Conservation (phyloP, 371 early-diverging fungal genomes). For the Dichotomocladium elegans region DNA sequence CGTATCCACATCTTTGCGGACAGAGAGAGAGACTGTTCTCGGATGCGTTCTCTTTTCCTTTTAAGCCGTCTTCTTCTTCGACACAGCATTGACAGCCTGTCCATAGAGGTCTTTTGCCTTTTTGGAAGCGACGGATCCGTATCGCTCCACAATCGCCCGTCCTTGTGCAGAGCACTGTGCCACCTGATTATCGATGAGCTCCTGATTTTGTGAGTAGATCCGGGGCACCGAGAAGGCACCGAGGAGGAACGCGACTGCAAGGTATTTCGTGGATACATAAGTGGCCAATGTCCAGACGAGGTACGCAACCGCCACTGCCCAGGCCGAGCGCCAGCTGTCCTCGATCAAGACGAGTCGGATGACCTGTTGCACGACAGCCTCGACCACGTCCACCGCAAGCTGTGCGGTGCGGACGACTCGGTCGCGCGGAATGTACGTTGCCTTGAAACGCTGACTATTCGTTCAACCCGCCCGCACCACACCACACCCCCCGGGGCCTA, state of each 20-base stretch:
- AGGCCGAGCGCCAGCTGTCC: constrained; percentile 46
- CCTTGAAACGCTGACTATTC: neutral
- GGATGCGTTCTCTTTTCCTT: too few relatives aligned
- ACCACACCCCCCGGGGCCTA: too few relatives aligned
- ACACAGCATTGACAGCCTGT: constrained; percentile 12
- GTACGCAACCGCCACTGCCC: constrained; percentile 45
- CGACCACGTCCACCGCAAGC: constrained; percentile 43
- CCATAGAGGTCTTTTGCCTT: constrained; percentile 25
- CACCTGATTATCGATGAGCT: constrained; percentile 47
- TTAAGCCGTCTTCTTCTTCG: constrained; percentile 8
- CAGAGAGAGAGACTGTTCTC: too few relatives aligned
- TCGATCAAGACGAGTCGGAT: constrained; percentile 51
- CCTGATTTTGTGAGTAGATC: constrained; percentile 50
- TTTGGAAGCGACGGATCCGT: constrained; percentile 25
- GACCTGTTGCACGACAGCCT: constrained; percentile 42
- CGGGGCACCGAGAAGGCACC: constrained; percentile 48
- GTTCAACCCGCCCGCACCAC: too few relatives aligned
- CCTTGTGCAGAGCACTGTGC: constrained; percentile 34
- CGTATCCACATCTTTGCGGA: neutral
- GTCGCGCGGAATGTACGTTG: constrained; percentile 26
- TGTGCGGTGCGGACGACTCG: constrained; percentile 32
- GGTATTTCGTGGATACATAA: constrained; percentile 52
- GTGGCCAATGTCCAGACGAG: constrained; percentile 55
- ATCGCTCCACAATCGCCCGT: constrained; percentile 22
- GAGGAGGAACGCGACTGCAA: constrained; percentile 43